Conservation (phyloP, 192 early-diverging fungal species). For the Spinellus fusiger region DNA sequence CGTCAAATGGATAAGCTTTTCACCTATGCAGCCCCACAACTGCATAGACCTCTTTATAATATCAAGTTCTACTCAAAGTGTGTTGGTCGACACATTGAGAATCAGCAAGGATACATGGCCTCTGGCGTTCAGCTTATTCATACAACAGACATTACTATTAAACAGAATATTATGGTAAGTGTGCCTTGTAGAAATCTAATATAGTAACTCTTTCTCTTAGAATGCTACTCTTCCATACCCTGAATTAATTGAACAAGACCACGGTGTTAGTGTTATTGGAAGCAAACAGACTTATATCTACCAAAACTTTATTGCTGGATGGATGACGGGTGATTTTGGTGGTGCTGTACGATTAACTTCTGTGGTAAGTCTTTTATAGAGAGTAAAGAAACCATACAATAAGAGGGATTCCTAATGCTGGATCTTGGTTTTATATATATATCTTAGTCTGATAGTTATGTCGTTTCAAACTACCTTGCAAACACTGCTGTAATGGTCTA, state of each 20-base stretch:
- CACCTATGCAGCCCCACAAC: neutral
- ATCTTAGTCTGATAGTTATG: constrained; percentile 18
- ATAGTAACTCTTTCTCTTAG: neutral
- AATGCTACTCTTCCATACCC: constrained; percentile 23
- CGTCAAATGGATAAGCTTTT: constrained; percentile 4
- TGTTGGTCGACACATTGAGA: neutral
- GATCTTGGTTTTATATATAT: neutral
- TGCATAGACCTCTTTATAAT: neutral
- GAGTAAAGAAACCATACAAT: neutral
- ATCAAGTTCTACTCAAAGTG: constrained; percentile 5
- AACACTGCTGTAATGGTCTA: constrained; percentile 27
- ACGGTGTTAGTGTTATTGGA: constrained; percentile 20
- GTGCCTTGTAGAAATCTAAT: neutral
- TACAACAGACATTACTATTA: constrained; percentile 22
- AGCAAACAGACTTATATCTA: constrained; percentile 20
- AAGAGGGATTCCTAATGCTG: neutral
- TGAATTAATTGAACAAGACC: constrained; percentile 15
- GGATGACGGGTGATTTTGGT: constrained; percentile 22
- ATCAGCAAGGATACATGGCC: constrained; percentile 21
- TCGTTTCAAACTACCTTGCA: constrained; percentile 20
- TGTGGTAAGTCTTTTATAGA: constrained; percentile 5
- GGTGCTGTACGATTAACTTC: constrained; percentile 23
- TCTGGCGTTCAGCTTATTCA: constrained; percentile 17
- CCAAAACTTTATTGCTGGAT: constrained; percentile 24
- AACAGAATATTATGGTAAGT: constrained; percentile 21